Conservation (phyloP, 805 yeast species). For the Candida sakaeoensis region DNA sequence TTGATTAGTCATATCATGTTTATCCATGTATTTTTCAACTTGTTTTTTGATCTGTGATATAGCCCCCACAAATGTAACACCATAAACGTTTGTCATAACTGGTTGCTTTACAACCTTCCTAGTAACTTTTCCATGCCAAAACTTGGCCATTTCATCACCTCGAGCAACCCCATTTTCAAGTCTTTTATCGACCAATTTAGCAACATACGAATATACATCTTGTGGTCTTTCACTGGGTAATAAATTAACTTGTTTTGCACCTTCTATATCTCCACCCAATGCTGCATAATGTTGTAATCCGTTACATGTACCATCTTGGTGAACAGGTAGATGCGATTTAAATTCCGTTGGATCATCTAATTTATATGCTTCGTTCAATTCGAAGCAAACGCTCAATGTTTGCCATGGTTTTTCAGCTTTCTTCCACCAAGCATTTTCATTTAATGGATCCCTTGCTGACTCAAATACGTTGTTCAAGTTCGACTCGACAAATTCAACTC, state of each 20-base stretch:
- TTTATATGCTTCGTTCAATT: slow-evolving; percentile 21
- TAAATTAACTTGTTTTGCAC: slow-evolving; percentile 39
- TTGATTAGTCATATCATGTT: slow-evolving; percentile 51
- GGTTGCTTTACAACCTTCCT: slow-evolving; percentile 39
- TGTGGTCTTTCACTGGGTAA: slow-evolving; percentile 17
- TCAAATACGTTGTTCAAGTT: slow-evolving; percentile 19
- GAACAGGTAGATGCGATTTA: slow-evolving; percentile 26
- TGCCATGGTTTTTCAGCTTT: slow-evolving; percentile 40
- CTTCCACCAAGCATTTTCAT: slow-evolving; percentile 32
- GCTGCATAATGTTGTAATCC: slow-evolving; percentile 47
- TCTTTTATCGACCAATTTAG: slow-evolving; percentile 20
- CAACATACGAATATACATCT: slow-evolving; percentile 34
- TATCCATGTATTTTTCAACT: slow-evolving; percentile 10
- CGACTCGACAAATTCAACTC: slow-evolving; percentile 20
- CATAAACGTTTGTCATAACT: slow-evolving; percentile 45
- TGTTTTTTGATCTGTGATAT: slow-evolving; percentile 28
- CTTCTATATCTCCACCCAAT: slow-evolving; percentile 33
- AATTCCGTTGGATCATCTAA: slow-evolving; percentile 19
- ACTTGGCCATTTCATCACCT: slow-evolving; percentile 12
- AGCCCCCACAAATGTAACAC: slow-evolving; percentile 39
- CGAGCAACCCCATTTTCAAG: slow-evolving; percentile 9
- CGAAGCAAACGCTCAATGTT: slow-evolving; percentile 32
- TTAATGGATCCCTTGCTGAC: slow-evolving; percentile 27
- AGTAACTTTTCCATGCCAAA: slow-evolving; percentile 17
- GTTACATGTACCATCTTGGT: slow-evolving; percentile 44